Evolutionary conservation across 164 flowering plant genomes (phyloP).

Genomic region (Vitis labrusca): DNA sequence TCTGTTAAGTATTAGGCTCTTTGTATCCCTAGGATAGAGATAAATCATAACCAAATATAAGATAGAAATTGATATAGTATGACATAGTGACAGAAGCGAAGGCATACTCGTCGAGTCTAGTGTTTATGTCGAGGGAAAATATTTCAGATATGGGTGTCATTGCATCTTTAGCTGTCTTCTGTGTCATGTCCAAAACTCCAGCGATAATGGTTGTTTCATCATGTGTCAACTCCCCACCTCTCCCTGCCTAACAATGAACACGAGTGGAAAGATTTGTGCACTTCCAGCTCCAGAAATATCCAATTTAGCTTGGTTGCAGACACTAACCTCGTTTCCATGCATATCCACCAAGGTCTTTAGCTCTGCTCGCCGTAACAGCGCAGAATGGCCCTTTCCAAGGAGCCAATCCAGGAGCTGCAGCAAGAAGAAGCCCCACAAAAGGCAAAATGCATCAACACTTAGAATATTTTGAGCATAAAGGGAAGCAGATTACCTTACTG

Average conservation of each 20-base stretch:
- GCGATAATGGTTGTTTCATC: slow-evolving; percentile 75
- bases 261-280: neutral
- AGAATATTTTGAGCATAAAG: neutral
- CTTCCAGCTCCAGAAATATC: too few relatives aligned
- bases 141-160: slow-evolving; percentile 67
- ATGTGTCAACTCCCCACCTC: slow-evolving; percentile 77
- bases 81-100: neutral
- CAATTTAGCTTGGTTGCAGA: neutral
- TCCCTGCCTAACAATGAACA: slow-evolving; percentile 56
- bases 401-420: slow-evolving; percentile 62
- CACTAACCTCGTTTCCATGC: slow-evolving; percentile 75
- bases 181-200: slow-evolving; percentile 71
- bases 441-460: neutral
- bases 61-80: neutral
- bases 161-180: slow-evolving; percentile 75
- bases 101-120: slow-evolving; percentile 63
- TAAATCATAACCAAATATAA: neutral
- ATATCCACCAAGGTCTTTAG: slow-evolving; percentile 62
- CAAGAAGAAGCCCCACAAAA: slow-evolving; percentile 1
- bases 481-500: slow-evolving; percentile 51
- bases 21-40: slow-evolving; percentile 36
- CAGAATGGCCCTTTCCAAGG: slow-evolving; percentile 68
- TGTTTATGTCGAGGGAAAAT: slow-evolving; percentile 67
- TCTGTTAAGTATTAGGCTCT: slow-evolving; percentile 45
- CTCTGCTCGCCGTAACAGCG: slow-evolving; percentile 69